Conservation (phyloP, 1,284 basidiomycete species). For the Trametes hirsuta region DNA sequence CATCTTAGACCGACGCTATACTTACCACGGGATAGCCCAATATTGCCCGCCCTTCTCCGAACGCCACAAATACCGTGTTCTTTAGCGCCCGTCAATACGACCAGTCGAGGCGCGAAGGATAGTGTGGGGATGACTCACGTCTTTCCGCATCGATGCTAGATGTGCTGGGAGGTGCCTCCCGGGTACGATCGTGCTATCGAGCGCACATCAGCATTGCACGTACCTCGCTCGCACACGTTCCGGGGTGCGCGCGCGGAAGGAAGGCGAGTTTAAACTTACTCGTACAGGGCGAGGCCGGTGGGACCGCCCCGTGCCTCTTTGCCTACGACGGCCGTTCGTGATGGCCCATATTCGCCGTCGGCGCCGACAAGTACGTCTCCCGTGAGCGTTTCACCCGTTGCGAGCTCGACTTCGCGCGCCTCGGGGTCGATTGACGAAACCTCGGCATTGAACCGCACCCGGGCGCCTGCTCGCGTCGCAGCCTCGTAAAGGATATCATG, state of each 20-base stretch:
- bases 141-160: slow-evolving; percentile 17
- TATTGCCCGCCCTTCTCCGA: slow-evolving; percentile 41
- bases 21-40: slow-evolving; percentile 45
- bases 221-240: neutral
- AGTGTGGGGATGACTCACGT: slow-evolving; percentile 31
- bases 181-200: slow-evolving; percentile 47
- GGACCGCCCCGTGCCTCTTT: slow-evolving; percentile 36
- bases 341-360: slow-evolving; percentile 48
- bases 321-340: slow-evolving; percentile 36
- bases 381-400: slow-evolving; percentile 47
- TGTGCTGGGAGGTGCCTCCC: slow-evolving; percentile 43
- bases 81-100: slow-evolving; percentile 22
- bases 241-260: neutral
- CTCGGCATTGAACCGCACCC: slow-evolving; percentile 24
- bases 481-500: slow-evolving; percentile 44
- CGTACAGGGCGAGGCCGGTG: slow-evolving; percentile 43
- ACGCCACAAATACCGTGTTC: slow-evolving; percentile 44
- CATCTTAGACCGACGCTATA: neutral
- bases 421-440: slow-evolving; percentile 28
- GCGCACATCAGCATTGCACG: slow-evolving; percentile 6
- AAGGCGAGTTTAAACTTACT: slow-evolving; percentile 39
- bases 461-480: slow-evolving; percentile 41
- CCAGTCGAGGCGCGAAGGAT: neutral
- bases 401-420: slow-evolving; percentile 42
- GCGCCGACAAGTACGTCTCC: slow-evolving; percentile 70